Evolutionary conservation across 768 basidiomycete genomes (phyloP), one percentile per base, ranked within the genome.

Genomic region (Boletus coccyginus): DNA sequence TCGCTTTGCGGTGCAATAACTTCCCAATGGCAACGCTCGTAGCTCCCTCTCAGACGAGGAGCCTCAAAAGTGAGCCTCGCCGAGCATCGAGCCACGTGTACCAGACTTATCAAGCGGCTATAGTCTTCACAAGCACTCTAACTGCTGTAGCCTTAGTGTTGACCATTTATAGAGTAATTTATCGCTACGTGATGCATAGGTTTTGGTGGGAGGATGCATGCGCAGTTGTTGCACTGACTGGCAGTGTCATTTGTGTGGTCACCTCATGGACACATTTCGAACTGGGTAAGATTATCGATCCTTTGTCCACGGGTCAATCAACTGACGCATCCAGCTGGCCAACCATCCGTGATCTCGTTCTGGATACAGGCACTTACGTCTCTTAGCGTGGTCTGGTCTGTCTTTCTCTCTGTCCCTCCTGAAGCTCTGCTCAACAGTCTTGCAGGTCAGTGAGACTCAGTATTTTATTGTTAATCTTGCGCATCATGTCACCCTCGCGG

Each of bases 201-300:
- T 43, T 64, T 35, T 50, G 65, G 57, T 67, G 62, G 58, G 67
- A 69, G 32, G 67, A 67, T 45, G 44, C 21, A n/a, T 58, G 45
- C 14, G 57, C 50, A 10, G n/a, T 38, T 4, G 33, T 56, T 38
- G 64, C 52, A 39, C 12, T 21, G 33, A 27, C 46, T 16, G 49
- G 48, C 12, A 29, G 57, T 16, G 44, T 52, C 29, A 35, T 52
- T 12, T 66, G 38, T 33, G 14, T 55, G 17, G 46, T 55, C 39
- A 33, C 39, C 5, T 46, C 53, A 31, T 64, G 63, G 63, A n/a
- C 44, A n/a, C 43, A 43, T 12, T 44, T 55, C 9, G 44, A 58
- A 32, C 42, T 51, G 2, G 35, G 61, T 60, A 36, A 38, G 57
- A 4, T 17, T 40, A 32, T 33, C 7, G 5, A 1, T 14, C 41